Evolutionary conservation across 192 early-diverging fungal species (phyloP).

Genomic region (Paraglomus occultum): DNA sequence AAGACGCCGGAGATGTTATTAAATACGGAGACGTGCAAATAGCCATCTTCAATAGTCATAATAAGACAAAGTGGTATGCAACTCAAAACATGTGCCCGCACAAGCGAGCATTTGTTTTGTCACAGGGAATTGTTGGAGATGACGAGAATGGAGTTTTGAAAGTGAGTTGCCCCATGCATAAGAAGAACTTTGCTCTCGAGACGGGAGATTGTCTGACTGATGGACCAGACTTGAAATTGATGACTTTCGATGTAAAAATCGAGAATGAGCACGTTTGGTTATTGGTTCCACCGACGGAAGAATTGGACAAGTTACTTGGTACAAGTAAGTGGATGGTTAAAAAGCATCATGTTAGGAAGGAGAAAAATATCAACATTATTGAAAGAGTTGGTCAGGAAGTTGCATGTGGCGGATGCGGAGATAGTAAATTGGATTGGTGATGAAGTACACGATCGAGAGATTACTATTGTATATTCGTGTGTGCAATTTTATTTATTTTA

Average conservation of each 20-base stretch:
- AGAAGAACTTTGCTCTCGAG: constrained; percentile 57
- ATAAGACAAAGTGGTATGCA: constrained; percentile 57
- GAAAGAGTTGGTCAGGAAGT: not conserved
- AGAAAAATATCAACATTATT: not conserved
- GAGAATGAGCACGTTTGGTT: constrained; percentile 46
- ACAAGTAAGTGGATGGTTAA: constrained; percentile 49
- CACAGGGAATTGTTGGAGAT: constrained; percentile 56
- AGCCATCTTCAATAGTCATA: constrained; percentile 53
- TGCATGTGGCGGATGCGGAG: constrained; percentile 5
- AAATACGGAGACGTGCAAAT: constrained; percentile 63
- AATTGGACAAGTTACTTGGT: constrained; percentile 53
- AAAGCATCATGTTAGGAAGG: constrained; percentile 7
- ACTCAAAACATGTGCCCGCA: constrained; percentile 79
- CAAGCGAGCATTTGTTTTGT: constrained; percentile 68
- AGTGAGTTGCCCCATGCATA: constrained; percentile 69
- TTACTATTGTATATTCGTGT: not conserved
- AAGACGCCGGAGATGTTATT: constrained; percentile 50
- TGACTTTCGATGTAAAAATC: constrained; percentile 60
- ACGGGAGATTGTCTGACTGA: constrained; percentile 53
- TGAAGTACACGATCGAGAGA: not conserved
- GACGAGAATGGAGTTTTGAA: constrained; percentile 23
- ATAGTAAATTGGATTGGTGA: constrained; percentile 29
- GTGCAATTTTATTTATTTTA: not conserved
- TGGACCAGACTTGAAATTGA: constrained; percentile 40
- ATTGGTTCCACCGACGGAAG: constrained; percentile 40